These are phyloP conservation scores for Euclidium syriacum DNA, from an alignment of 345 rosid species.

Conservation along the genomic window DNA sequence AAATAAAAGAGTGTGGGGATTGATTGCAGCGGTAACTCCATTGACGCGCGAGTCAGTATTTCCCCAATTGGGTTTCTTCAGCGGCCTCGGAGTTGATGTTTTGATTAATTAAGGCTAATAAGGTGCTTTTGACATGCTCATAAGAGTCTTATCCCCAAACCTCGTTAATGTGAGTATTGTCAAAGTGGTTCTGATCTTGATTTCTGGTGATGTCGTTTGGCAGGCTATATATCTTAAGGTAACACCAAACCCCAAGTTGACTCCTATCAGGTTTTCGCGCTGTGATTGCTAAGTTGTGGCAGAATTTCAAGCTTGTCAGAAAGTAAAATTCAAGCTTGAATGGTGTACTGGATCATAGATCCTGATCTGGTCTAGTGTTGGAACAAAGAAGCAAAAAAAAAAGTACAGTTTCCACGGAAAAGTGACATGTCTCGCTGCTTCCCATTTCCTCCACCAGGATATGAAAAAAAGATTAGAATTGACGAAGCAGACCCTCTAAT, in stretches of 20 bases:
- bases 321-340: conserved; percentile 36
- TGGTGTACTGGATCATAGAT: conserved; percentile 47
- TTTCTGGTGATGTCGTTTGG: conserved; percentile 29
- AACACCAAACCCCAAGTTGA: conserved; percentile 9
- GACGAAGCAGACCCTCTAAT: conserved; percentile 46
- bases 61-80: conserved; percentile 10
- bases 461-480: conserved; percentile 62
- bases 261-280: conserved; percentile 3
- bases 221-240: conserved; percentile 17
- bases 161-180: conserved; percentile 23
- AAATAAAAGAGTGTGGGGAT: conserved; percentile 27
- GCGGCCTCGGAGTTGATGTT: conserved; percentile 7
- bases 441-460: conserved; percentile 96
- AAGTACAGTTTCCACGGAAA: conserved; percentile 22
- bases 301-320: too few relatives aligned
- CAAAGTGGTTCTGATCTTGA: conserved; percentile 23
- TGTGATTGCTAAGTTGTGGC: background rate
- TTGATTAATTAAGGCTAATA: background rate
- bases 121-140: conserved; percentile 13
- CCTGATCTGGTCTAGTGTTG: conserved; percentile 45
- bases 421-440: conserved; percentile 97
- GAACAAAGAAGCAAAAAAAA: conserved; percentile 39
- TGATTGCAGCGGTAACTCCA: conserved; percentile 3
- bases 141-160: background rate
- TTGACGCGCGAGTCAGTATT: background rate